Conservation (phyloP, 2,329 filamentous ascomycete genomes). For the Neonectria punicea region DNA sequence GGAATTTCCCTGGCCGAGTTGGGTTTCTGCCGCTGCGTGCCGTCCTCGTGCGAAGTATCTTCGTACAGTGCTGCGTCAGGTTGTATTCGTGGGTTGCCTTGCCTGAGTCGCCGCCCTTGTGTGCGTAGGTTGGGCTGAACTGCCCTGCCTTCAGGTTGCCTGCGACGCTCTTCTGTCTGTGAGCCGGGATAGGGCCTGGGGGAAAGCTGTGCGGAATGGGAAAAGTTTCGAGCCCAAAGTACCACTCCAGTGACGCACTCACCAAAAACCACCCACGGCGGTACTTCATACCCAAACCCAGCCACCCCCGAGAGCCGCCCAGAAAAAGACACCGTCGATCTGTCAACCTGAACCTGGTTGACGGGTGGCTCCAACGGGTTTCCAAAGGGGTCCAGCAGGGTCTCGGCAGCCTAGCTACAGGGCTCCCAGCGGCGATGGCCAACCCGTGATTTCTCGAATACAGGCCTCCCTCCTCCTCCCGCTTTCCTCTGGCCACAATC, state of each 20-base stretch:
- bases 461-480: neutral
- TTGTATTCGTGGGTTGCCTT: conserved; percentile 4
- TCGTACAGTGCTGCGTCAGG: neutral
- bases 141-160: neutral
- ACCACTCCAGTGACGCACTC: neutral
- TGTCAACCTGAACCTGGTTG: conserved; percentile 21
- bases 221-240: neutral
- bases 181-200: neutral
- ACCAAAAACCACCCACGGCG: neutral
- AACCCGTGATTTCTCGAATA: neutral
- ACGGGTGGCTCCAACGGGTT: conserved; percentile 15
- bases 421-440: neutral
- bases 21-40: conserved; percentile 7
- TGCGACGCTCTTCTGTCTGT: neutral
- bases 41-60: neutral
- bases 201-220: neutral
- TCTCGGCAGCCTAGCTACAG: conserved; percentile 1
- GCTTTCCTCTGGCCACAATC: conserved; percentile 3
- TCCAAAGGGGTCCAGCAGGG: conserved; percentile 7
- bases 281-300: neutral
- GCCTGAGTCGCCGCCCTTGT: neutral
- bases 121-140: conserved; percentile 9
- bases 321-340: conserved; percentile 11
- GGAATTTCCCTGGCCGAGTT: neutral
- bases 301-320: neutral